Evolutionary conservation across 2,329 filamentous ascomycete species (phyloP), one percentile per base, ranked within the genome.

Genomic region (Fusarium udum): DNA sequence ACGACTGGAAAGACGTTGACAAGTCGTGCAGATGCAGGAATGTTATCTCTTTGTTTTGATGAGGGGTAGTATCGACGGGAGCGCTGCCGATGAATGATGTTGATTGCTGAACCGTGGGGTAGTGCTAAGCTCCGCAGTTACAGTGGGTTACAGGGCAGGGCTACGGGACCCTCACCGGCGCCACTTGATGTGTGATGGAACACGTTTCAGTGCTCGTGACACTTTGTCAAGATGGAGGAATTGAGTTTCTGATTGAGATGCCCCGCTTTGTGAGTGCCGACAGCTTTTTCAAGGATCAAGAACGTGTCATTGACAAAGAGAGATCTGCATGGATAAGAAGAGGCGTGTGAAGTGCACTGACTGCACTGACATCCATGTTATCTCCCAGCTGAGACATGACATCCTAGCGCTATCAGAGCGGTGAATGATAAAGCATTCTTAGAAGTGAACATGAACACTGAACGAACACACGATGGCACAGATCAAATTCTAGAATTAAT

Each of bases 21-120:
- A 73, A 55, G 51, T 68, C 67, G 48, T 73, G 71, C 71, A 73
- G 62, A 46, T 39, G 67, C 28, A 31, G 57, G 34, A 37, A 34
- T 53, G 67, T 65, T 69, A 65, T 69, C 67, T 70, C n/a, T 65
- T 24, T 31, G 31, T 45, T 31, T 36, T 67, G 52, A 26, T 57
- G 36, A 66, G 68, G 68, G 68, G 66, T 60, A 46, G 65, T 31
- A 48, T 48, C 59, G 10, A 60, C 71, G 71, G 71, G 26, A 73
- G 40, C 28, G 46, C 62, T 67, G 40, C 71, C 71, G 71, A 74
- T 45, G 48, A 13, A 22, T 36, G 45, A 39, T 52, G 28, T 10
- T 22, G 20, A 20, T 12, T 11, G 7, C 18, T 24, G 31, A 40
- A 57, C 55, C 48, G 49, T 66, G 69, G 69, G 49, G 69, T 37